Evolutionary conservation across 116 monocot species (phyloP).

Genomic region (Papilionanthe hybrid): DNA sequence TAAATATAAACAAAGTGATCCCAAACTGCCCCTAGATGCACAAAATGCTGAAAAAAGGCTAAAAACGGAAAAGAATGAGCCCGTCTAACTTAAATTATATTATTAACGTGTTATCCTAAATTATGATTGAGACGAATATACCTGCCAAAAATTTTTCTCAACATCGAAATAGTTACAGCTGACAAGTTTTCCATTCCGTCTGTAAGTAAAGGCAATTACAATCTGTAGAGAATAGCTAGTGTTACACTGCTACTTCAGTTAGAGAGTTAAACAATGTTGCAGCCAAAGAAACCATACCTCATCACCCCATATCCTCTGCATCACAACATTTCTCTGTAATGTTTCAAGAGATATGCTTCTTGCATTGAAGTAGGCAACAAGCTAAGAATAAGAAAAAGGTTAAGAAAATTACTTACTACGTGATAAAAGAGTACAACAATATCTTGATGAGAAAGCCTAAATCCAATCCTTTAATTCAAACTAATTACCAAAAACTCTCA

Average conservation of each 20-base stretch:
- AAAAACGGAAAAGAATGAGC: background rate
- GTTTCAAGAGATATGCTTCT: conserved; percentile 77
- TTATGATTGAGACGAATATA: conserved; percentile 11
- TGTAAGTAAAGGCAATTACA: conserved; percentile 86
- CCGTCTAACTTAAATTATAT: background rate
- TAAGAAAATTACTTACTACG: background rate
- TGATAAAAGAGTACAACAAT: background rate
- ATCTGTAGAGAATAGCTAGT: conserved; percentile 35
- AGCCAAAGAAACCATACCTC: conserved; percentile 27
- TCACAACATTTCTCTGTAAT: conserved; percentile 68
- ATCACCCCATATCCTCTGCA: conserved; percentile 51
- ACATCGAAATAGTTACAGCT: conserved; percentile 77
- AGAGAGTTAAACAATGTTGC: background rate
- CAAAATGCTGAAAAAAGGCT: background rate
- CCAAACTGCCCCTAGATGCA: background rate
- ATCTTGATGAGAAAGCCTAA: background rate
- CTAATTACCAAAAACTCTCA: background rate
- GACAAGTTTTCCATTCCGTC: conserved; percentile 54
- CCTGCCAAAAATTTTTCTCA: conserved; percentile 81
- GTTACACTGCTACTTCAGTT: background rate
- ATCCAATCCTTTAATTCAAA: too few relatives aligned
- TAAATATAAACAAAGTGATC: too few relatives aligned
- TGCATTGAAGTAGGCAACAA: conserved; percentile 42
- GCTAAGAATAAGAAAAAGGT: conserved; percentile 28
- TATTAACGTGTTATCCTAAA: background rate